Conservation (phyloP, 2,329 filamentous ascomycete species). For the Fusarium phyllophilum region DNA sequence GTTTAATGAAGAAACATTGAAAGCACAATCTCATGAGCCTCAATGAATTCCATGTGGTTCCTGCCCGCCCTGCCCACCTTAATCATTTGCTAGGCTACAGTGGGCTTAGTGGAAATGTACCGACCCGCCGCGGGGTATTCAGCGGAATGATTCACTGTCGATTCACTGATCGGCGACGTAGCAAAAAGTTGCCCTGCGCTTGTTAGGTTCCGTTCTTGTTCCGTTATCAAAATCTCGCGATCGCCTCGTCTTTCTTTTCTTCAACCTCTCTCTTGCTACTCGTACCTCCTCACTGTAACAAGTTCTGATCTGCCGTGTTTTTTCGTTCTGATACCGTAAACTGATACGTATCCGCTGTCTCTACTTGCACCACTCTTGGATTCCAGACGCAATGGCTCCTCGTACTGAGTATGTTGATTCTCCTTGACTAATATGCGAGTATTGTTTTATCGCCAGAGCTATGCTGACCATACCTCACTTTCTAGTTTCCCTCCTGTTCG, state of each 20-base stretch:
- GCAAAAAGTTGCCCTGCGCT: slow-evolving; percentile 11
- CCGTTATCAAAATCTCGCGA: slow-evolving; percentile 13
- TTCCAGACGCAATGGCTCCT: slow-evolving; percentile 51
- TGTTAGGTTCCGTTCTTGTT: neutral
- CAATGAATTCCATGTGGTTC: slow-evolving; percentile 4
- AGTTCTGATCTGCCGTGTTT: neutral
- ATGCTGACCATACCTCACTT: slow-evolving; percentile 16
- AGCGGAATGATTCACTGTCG: slow-evolving; percentile 12
- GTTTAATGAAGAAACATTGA: neutral
- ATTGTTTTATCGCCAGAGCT: neutral
- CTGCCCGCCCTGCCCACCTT: neutral
- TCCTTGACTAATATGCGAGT: neutral
- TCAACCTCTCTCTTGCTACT: neutral
- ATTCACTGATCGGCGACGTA: neutral
- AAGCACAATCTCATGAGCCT: slow-evolving; percentile 1
- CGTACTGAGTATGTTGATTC: slow-evolving; percentile 55
- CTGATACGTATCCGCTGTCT: slow-evolving; percentile 1
- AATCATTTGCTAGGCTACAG: slow-evolving; percentile 2
- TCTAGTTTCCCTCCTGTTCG: slow-evolving; percentile 80
- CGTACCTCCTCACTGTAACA: neutral
- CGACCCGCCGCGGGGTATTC: slow-evolving; percentile 26
- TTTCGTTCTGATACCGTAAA: neutral
- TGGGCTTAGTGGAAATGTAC: neutral
- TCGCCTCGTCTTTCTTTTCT: slow-evolving; percentile 2
- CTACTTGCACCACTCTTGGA: neutral